Evolutionary conservation across 139 green algal genomes (phyloP).

Genomic region (Tetradesmus obliquus): DNA sequence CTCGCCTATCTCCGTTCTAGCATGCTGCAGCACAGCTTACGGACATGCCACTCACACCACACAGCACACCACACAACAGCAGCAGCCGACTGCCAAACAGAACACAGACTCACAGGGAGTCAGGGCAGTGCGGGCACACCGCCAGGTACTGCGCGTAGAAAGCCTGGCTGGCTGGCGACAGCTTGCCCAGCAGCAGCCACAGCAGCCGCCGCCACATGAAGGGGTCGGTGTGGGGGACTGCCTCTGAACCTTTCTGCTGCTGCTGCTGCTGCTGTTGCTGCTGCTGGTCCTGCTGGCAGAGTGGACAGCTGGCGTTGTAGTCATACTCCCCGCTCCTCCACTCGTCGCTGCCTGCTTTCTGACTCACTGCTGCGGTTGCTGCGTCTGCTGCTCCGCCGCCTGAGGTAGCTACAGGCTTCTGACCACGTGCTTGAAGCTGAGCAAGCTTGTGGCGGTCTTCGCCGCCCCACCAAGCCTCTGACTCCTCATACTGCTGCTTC

Average conservation of each 20-base stretch:
- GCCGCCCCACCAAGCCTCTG: background rate
- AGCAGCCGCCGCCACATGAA: constrained; percentile 38
- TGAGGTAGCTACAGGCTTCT: background rate
- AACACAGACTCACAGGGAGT: background rate
- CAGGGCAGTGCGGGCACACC: background rate
- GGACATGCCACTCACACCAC: too few species aligned
- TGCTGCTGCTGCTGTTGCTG: background rate
- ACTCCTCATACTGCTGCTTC: background rate
- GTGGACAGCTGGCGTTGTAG: background rate
- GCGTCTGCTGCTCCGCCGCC: background rate
- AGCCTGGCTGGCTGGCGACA: constrained; percentile 4
- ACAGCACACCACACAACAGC: too few species aligned
- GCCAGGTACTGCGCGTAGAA: constrained; percentile 4
- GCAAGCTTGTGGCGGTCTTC: background rate
- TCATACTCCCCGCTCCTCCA: background rate
- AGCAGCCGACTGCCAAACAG: background rate
- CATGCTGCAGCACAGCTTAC: too few species aligned
- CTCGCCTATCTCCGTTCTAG: too few species aligned
- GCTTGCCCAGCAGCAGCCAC: constrained; percentile 39
- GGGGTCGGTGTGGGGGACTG: background rate
- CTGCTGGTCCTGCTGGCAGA: background rate
- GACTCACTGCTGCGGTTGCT: background rate
- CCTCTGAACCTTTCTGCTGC: background rate
- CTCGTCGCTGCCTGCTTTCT: background rate
- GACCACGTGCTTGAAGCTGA: background rate